phyloP scores from a whole-genome alignment of 768 basidiomycete species.

The Auricularia cornea region DNA sequence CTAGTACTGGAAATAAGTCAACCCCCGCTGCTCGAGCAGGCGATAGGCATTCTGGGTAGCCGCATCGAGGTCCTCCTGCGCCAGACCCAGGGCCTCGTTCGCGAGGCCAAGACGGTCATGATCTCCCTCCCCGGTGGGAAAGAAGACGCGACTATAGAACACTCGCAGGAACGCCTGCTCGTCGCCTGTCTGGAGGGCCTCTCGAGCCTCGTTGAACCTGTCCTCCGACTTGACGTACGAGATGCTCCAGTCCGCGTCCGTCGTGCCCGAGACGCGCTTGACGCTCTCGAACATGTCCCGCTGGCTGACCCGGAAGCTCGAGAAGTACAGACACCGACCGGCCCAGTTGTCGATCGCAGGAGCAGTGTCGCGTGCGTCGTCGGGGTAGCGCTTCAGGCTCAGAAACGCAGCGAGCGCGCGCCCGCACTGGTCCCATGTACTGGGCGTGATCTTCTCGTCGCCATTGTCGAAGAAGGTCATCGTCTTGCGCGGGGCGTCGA shows the following conservation, averaged over 20 bases:
- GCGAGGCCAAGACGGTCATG: background rate
- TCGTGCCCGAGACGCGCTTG: background rate
- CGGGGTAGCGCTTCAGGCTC: background rate
- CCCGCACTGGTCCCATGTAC: background rate
- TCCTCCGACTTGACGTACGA: background rate
- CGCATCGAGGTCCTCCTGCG: background rate
- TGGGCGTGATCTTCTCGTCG: background rate
- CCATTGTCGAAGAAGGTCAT: background rate
- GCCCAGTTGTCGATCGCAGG: background rate
- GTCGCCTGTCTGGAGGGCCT: background rate
- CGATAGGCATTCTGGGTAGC: background rate
- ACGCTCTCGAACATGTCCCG: background rate
- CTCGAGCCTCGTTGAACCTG: background rate
- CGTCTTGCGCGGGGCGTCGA: background rate
- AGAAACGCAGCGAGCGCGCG: background rate
- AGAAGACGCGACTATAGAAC: background rate
- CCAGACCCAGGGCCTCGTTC: background rate
- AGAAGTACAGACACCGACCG: too few species aligned
- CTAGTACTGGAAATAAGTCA: too few species aligned
- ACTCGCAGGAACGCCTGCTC: background rate
- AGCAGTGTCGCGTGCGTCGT: background rate
- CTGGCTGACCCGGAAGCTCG: background rate
- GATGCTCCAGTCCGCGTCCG: background rate
- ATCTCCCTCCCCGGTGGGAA: background rate
- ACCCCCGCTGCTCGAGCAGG: too few species aligned